A percentile compares a stretch with the other conserved stretches of the same genome.
Conservation (phyloP, 257 asterid genomes). For the Apocynum venetum region DNA sequence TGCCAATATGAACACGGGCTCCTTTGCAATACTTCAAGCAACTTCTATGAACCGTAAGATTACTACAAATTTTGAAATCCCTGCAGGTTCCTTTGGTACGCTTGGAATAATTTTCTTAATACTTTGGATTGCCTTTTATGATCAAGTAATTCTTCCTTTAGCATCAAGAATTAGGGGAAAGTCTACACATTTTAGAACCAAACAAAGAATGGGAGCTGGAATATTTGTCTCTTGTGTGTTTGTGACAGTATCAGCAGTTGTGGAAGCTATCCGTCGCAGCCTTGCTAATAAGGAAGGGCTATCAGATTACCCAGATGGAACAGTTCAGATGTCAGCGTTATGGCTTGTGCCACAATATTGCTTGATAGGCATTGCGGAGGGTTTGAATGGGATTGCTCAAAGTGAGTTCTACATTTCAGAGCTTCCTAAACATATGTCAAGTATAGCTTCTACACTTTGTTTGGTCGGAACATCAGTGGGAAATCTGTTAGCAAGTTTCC, state of each 20-base stretch:
- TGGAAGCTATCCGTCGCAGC: slow-evolving; percentile 46
- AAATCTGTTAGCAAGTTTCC: slow-evolving; percentile 49
- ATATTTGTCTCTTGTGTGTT: slow-evolving; percentile 46
- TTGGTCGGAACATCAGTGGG: slow-evolving; percentile 41
- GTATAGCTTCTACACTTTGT: slow-evolving; percentile 46
- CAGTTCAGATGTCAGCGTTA: slow-evolving; percentile 45
- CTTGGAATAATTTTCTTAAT: slow-evolving; percentile 36
- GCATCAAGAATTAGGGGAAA: slow-evolving; percentile 48
- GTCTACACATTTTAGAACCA: slow-evolving; percentile 32
- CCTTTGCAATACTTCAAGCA: slow-evolving; percentile 67
- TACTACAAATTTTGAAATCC: slow-evolving; percentile 46
- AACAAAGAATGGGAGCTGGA: slow-evolving; percentile 61
- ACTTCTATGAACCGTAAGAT: slow-evolving; percentile 48
- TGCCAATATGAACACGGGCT: slow-evolving; percentile 37
- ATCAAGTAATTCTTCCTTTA: slow-evolving; percentile 45
- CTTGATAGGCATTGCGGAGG: slow-evolving; percentile 61
- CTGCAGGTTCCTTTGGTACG: slow-evolving; percentile 62
- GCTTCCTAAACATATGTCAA: slow-evolving; percentile 69
- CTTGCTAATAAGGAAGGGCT: slow-evolving; percentile 27
- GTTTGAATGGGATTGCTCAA: slow-evolving; percentile 46
- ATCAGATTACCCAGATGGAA: slow-evolving; percentile 14
- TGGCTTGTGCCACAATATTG: slow-evolving; percentile 66
- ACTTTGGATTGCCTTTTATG: slow-evolving; percentile 55
- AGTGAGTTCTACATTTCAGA: slow-evolving; percentile 60
- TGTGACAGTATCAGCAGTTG: slow-evolving; percentile 40